Percentiles rank a stretch among this genome's conserved stretches.
phyloP scores from a whole-genome alignment of 2,329 filamentous ascomycete species.

The Pyrenochaeta sp. region DNA sequence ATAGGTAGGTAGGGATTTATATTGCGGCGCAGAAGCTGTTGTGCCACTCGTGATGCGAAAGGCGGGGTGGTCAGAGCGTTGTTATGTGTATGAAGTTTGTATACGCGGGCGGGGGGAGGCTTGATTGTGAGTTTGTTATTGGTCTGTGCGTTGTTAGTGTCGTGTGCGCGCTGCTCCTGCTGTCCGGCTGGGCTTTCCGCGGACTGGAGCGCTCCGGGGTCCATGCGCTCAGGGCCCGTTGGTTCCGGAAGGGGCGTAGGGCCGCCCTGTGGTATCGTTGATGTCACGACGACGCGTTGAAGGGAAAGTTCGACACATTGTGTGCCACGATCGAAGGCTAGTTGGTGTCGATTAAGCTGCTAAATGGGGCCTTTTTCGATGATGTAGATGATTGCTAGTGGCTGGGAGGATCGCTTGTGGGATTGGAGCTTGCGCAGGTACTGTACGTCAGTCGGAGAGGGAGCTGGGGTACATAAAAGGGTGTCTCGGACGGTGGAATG shows the following conservation, averaged over 20 bases:
- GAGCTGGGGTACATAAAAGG: slow-evolving; percentile 22
- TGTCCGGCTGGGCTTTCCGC: too few relatives aligned
- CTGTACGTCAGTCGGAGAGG: slow-evolving; percentile 22
- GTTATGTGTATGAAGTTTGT: too few relatives aligned
- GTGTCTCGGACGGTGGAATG: slow-evolving; percentile 7
- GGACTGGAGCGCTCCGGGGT: too few relatives aligned
- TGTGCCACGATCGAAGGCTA: slow-evolving; percentile 8
- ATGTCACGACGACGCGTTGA: slow-evolving; percentile 13
- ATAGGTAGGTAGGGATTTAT: too few relatives aligned
- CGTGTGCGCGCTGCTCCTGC: too few relatives aligned
- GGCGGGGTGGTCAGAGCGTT: too few relatives aligned
- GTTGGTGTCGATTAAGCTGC: slow-evolving; percentile 1
- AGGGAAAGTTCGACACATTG: background rate
- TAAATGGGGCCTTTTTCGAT: too few relatives aligned
- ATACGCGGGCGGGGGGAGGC: too few relatives aligned
- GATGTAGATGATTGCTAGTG: slow-evolving; percentile 17
- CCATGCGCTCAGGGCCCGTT: too few relatives aligned
- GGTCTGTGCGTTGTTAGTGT: too few relatives aligned
- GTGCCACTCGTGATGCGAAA: background rate
- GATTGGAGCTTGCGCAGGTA: slow-evolving; percentile 19
- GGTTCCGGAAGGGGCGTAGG: too few relatives aligned
- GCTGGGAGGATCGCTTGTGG: slow-evolving; percentile 4
- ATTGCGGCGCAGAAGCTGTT: background rate
- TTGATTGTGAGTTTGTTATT: too few relatives aligned
- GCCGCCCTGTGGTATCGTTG: slow-evolving; percentile 8